A percentile compares a stretch with the other conserved stretches of the same genome.
Conservation (phyloP, 176 grass and related monocot species). For the bread wheat (Triticum aestivum) region DNA sequence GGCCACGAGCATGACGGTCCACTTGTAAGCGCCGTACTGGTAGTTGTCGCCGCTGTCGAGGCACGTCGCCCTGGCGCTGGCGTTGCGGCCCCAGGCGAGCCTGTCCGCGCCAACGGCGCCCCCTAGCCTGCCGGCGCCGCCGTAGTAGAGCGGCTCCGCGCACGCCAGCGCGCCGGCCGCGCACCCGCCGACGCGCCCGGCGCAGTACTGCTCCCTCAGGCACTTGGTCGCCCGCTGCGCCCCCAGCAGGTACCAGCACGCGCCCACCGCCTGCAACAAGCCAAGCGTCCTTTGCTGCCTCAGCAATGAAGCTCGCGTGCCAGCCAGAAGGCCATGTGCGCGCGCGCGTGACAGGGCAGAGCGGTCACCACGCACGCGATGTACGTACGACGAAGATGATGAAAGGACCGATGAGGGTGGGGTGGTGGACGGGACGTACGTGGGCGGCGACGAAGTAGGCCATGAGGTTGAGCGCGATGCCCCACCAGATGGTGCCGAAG, state of each 20-base stretch:
- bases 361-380: not conserved
- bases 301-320: not conserved
- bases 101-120: constrained; percentile 8
- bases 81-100: constrained; percentile 56
- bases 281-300: not conserved
- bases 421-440: constrained; percentile 34
- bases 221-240: constrained; percentile 77
- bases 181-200: constrained; percentile 14
- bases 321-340: not conserved
- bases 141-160: constrained; percentile 67
- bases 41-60: constrained; percentile 48
- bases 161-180: constrained; percentile 45
- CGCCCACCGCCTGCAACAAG: constrained; percentile 70
- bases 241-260: constrained; percentile 89
- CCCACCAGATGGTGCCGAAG: constrained; percentile 91
- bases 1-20: constrained; percentile 74
- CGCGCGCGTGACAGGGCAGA: not conserved
- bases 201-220: constrained; percentile 62
- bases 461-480: constrained; percentile 84
- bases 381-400: not conserved
- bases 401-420: not conserved
- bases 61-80: constrained; percentile 49
- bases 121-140: not conserved
- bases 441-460: constrained; percentile 90
- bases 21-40: constrained; percentile 84